These are phyloP conservation scores for Mortierella sp. DNA, from an alignment of 371 early-diverging fungal species.

Conservation along the genomic window DNA sequence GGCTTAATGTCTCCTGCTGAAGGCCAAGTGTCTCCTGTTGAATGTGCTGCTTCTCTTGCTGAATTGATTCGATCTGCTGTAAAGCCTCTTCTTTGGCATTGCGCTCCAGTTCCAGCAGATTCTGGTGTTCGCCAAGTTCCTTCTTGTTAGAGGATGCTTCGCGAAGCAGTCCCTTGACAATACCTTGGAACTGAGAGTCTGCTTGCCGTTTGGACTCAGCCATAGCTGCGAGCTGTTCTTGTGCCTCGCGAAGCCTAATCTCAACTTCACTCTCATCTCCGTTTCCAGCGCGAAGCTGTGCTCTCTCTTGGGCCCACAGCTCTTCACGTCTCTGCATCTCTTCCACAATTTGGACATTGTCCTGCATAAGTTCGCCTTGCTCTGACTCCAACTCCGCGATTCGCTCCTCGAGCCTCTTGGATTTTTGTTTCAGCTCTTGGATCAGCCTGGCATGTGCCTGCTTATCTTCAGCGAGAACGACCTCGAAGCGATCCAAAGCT, in stretches of 20 bases:
- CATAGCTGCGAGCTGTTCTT: constrained; percentile 40
- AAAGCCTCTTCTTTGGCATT: constrained; percentile 15
- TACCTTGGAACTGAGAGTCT: constrained; percentile 53
- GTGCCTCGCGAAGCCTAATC: constrained; percentile 39
- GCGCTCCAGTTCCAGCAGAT: constrained; percentile 25
- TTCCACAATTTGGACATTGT: constrained; percentile 55
- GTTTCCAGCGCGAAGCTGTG: constrained; percentile 14
- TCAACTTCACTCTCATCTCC: constrained; percentile 13
- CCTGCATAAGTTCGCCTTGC: constrained; percentile 38
- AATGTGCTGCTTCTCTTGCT: constrained; percentile 9
- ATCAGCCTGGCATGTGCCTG: constrained; percentile 28
- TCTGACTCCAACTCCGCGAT: constrained; percentile 27
- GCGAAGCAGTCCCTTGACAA: constrained; percentile 51
- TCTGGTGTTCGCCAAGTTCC: constrained; percentile 23
- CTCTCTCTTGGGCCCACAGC: constrained; percentile 39
- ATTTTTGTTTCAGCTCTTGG: constrained; percentile 32
- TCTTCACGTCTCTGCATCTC: constrained; percentile 56
- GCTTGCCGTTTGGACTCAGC: constrained; percentile 54
- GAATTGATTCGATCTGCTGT: constrained; percentile 8
- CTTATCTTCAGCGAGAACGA: constrained; percentile 41
- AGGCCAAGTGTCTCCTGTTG: constrained; percentile 9
- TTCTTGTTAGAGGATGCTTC: constrained; percentile 49
- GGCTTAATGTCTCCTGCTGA: constrained; percentile 7
- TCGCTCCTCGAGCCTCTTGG: constrained; percentile 30
- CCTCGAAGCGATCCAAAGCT: constrained; percentile 48